Evolutionary conservation across 1,139 yeast genomes (phyloP).

Genomic region (Pichia sp.): DNA sequence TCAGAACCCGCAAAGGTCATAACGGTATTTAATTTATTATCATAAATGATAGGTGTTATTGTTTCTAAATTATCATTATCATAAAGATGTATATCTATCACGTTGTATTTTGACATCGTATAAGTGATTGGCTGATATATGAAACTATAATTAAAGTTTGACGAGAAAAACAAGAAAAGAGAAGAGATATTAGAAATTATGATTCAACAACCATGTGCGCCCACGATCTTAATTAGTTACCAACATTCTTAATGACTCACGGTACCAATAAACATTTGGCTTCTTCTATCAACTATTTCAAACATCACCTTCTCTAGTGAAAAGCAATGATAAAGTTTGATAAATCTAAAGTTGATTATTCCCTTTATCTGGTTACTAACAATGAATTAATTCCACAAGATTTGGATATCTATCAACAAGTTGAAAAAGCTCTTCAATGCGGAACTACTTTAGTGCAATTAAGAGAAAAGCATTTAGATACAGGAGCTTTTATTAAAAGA

Average conservation of each 20-base stretch:
- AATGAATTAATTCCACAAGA: constrained; percentile 67
- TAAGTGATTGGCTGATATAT: not conserved
- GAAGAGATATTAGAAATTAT: too few relatives aligned
- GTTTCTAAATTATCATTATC: not conserved
- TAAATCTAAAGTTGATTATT: constrained; percentile 39
- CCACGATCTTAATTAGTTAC: too few relatives aligned
- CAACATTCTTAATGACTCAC: too few relatives aligned
- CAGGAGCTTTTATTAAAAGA: constrained; percentile 57
- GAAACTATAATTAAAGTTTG: too few relatives aligned
- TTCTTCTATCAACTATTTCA: not conserved
- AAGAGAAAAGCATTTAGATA: constrained; percentile 71
- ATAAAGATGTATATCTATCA: not conserved
- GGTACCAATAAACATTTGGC: too few relatives aligned
- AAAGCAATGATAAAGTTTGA: not conserved
- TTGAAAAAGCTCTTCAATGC: constrained; percentile 53
- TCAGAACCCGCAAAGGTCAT: constrained; percentile 80
- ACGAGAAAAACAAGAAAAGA: too few relatives aligned
- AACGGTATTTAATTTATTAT: constrained; percentile 30
- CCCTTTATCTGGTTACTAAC: constrained; percentile 77
- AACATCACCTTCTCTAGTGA: too few relatives aligned
- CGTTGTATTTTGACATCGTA: not conserved
- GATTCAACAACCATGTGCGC: too few relatives aligned
- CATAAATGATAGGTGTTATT: constrained; percentile 3
- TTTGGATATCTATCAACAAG: constrained; percentile 53
- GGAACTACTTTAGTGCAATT: constrained; percentile 83